These are phyloP conservation scores for Phytopythium sindhum DNA, from an alignment of 352 stramenopile genomes.

Conservation along the genomic window DNA sequence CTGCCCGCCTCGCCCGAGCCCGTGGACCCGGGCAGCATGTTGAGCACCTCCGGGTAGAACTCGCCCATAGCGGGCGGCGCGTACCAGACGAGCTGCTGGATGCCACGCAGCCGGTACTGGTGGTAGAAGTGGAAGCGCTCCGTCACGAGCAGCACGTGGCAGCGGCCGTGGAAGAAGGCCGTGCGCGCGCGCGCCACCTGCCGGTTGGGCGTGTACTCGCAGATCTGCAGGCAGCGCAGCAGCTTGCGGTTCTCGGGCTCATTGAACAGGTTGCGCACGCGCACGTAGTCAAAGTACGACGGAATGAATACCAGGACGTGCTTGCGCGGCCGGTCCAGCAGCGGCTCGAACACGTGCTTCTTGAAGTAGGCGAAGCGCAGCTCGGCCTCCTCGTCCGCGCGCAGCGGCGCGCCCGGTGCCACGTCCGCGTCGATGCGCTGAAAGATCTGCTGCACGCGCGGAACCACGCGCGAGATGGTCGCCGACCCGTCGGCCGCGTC, in stretches of 20 bases:
- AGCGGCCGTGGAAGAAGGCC: slow-evolving; percentile 71
- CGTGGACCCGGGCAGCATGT: slow-evolving; percentile 47
- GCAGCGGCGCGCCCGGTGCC: slow-evolving; percentile 13
- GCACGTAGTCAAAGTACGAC: slow-evolving; percentile 87
- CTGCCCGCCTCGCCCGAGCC: slow-evolving; percentile 17
- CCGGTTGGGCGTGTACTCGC: slow-evolving; percentile 68
- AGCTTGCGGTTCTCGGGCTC: slow-evolving; percentile 72
- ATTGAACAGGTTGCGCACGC: slow-evolving; percentile 80
- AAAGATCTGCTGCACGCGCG: slow-evolving; percentile 77
- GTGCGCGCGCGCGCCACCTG: slow-evolving; percentile 70
- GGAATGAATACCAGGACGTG: slow-evolving; percentile 80
- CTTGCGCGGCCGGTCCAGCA: slow-evolving; percentile 63
- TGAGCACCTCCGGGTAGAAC: slow-evolving; percentile 82
- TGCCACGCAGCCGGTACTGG: slow-evolving; percentile 74
- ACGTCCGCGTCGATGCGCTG: slow-evolving; percentile 59
- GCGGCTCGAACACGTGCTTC: slow-evolving; percentile 71
- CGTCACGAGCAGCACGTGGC: slow-evolving; percentile 78
- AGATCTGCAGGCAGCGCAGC: slow-evolving; percentile 64
- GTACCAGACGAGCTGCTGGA: slow-evolving; percentile 81
- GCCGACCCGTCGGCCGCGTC: slow-evolving; percentile 43
- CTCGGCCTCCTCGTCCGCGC: slow-evolving; percentile 46
- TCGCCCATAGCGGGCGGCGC: slow-evolving; percentile 53
- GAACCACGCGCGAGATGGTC: slow-evolving; percentile 61
- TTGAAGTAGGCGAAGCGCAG: slow-evolving; percentile 75
- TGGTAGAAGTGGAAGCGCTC: slow-evolving; percentile 88